Evolutionary conservation across 140 eudicot genomes (phyloP).

Genomic region (Eryngium alpinum): DNA sequence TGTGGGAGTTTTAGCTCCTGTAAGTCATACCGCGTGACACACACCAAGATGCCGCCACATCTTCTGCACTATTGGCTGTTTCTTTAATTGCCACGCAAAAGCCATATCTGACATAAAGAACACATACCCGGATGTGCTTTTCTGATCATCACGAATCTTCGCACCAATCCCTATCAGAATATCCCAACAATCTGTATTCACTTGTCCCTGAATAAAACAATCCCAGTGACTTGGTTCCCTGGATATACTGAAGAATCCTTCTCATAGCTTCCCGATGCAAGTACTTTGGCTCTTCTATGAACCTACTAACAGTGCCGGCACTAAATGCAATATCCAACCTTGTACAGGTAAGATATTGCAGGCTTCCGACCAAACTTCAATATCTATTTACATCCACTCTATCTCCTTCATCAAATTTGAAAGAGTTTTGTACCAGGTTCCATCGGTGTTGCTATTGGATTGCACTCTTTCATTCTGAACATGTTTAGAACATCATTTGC

Average conservation of each 20-base stretch:
- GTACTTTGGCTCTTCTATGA: neutral
- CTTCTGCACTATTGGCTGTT: neutral
- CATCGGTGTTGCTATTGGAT: neutral
- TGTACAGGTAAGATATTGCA: neutral
- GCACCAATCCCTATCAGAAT: slow-evolving; percentile 2
- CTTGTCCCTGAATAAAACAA: neutral
- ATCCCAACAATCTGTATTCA: neutral
- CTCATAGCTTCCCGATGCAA: neutral
- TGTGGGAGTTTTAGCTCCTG: neutral
- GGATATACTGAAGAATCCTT: neutral
- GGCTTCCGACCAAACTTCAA: slow-evolving; percentile 9
- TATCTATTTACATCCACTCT: neutral
- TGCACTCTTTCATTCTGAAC: neutral
- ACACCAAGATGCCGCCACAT: slow-evolving; percentile 11
- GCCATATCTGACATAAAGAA: neutral
- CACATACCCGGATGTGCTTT: neutral
- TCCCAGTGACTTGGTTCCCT: neutral
- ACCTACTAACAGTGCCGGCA: slow-evolving; percentile 9
- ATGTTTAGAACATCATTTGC: neutral
- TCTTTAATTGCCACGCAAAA: neutral
- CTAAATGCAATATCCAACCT: neutral
- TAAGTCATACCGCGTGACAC: slow-evolving; percentile 8
- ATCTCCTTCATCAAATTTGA: neutral
- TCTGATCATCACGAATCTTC: neutral
- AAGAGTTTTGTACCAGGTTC: neutral